Base-by-base conservation (phyloP, 768 basidiomycete species). In the Suillus placidus region DNA sequence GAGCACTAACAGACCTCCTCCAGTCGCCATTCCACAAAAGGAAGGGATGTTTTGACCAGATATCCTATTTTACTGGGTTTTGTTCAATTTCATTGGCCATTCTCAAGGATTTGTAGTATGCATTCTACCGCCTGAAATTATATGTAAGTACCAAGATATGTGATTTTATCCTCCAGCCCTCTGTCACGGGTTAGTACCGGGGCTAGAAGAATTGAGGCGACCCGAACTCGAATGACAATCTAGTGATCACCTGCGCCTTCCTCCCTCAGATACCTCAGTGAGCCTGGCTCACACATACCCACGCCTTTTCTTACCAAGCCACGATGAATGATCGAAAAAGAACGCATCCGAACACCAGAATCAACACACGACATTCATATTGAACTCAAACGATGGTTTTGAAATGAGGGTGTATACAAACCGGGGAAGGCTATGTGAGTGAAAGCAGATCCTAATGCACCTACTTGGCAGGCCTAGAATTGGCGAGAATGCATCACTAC, bases 1-100 rank as follows among this genome's bases (percentile, higher is more conserved):
- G 14, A 91, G 88, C 71, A 72, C 80, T 35, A 69, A 80, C 23
- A 82, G 84, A 26, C 80, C 84, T 23, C 82, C 85, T 5, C 85
- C 82, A 4, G 79, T 85, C 2, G 84, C 83, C 26, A 76, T 87
- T 54, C 85, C 87, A 30, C 83, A 80, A 69, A 80, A 85, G 55
- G 87, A 88, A 52, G 87, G 87, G 6, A 87, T 90, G 87, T 83
- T 90, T 72, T 89, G 75, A 83, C 30, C n/a, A 12, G 23, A 30
- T 58, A 12, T 40, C 4, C 12, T 38, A 14, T 6, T 4, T 58
- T 4, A 30, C 9, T 7, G 23, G 37, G 40, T 30, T 38, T 30
- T 40, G 37, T 38, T 38, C 56, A 38, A 57, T 14, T 57, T 13
- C 8, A 26, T 58, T 30, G 23, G 10, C 16, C 9, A 8, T 16